A percentile compares a stretch with the other conserved stretches of the same genome.
Evolutionary conservation across 2,329 filamentous ascomycete species (phyloP).

Genomic region (Ascochyta koolunga): DNA sequence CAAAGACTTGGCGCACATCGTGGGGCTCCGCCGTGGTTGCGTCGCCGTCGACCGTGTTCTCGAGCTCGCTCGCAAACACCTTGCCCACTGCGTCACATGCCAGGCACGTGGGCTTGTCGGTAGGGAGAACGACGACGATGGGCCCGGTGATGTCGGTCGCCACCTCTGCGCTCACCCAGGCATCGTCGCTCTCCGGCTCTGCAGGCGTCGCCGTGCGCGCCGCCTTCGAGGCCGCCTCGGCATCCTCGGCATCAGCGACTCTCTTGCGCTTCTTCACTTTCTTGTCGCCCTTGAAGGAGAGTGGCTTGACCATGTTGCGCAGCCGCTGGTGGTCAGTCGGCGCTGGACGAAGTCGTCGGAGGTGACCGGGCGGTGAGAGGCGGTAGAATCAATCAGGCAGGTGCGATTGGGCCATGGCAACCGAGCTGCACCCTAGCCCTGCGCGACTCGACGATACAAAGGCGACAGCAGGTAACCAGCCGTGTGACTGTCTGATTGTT

Average conservation of each 20-base stretch:
- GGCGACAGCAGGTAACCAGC: slow-evolving; percentile 11
- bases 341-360: slow-evolving; percentile 24
- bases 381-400: slow-evolving; percentile 32
- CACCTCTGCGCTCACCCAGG: slow-evolving; percentile 86
- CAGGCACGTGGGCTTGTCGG: slow-evolving; percentile 73
- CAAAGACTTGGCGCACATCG: slow-evolving; percentile 94
- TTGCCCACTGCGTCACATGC: slow-evolving; percentile 86
- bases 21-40: slow-evolving; percentile 89
- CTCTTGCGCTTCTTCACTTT: slow-evolving; percentile 92
- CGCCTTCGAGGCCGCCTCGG: slow-evolving; percentile 45
- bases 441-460: slow-evolving; percentile 19
- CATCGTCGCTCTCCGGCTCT: slow-evolving; percentile 72
- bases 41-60: slow-evolving; percentile 87
- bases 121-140: slow-evolving; percentile 80
- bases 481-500: slow-evolving; percentile 1
- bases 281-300: slow-evolving; percentile 97
- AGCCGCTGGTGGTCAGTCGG: slow-evolving; percentile 19
- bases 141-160: slow-evolving; percentile 79
- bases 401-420: slow-evolving; percentile 25
- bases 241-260: slow-evolving; percentile 58
- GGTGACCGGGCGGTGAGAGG: slow-evolving; percentile 29
- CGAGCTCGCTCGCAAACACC: slow-evolving; percentile 79
- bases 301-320: slow-evolving; percentile 77
- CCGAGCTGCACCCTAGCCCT: slow-evolving; percentile 15
- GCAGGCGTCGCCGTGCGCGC: slow-evolving; percentile 46